Base-by-base conservation (phyloP, 768 basidiomycete genomes). In the Pulveroboletus sp. region DNA sequence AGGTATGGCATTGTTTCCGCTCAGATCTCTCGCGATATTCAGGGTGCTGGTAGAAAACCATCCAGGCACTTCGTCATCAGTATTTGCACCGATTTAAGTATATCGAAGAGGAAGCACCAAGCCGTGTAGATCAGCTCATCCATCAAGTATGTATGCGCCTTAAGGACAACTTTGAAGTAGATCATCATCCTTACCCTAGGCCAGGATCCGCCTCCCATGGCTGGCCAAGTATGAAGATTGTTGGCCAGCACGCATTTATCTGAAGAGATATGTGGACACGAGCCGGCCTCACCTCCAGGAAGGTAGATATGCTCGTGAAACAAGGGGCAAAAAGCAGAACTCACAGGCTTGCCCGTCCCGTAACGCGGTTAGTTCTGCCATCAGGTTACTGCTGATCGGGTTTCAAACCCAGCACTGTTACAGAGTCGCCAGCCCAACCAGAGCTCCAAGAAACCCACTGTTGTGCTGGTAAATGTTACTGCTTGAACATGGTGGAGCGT, bases 231-330 rank as follows among this genome's bases (percentile, higher is more conserved):
- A 63, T 6, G 51, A 62, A 14, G 50, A 49, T 22, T 6, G 29
- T 13, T 62, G 61, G 61, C 58, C 52, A 2, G 61, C 58, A 6
- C 52, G 50, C 14, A 30, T 62, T 4, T 61, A 62, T 26, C 37
- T 60, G 1, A 57, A 61, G 34, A 49, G 58, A 57, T 63, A 54
- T 10, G 43, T 63, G 8, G 50, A 54, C 6, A 2, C 1, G 0
- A 53, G 22, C n/a, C 45, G 49, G 4, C 51, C 50, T 5, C 50
- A 62, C 20, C 27, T 50, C 14, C 17, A 6, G 36, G 2, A 17
- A 17, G 6, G 29, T 6, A 44, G 20, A 30, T 17, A 32, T 20
- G 8, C 14, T 19, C 35, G 6, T 2, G 3, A 0, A 5, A 46
- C 39, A 11, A 27, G n/a, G 22, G 9, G 0, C 0, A 12, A 1